Base-by-base conservation (phyloP, 805 yeast genomes). In the Millerago galiae region DNA sequence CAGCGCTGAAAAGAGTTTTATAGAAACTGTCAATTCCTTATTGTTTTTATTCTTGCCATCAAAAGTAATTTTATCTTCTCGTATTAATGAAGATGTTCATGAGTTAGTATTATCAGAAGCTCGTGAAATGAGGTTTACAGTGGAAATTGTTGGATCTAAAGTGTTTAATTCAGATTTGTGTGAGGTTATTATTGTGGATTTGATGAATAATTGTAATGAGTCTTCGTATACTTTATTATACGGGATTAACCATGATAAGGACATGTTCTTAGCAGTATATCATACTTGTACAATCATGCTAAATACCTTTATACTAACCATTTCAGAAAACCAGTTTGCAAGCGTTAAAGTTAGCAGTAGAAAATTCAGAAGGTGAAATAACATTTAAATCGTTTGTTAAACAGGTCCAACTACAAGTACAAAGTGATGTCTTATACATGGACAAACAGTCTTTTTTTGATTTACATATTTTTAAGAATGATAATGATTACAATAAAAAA, bases 381-480 rank as follows among this genome's bases (percentile, higher is more conserved):
- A 5, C 4, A 2, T 32, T 50, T 8, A 9, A 26, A 10, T 25
- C 37, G 13, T 21, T 40, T 8, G 36, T 51, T 4, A 33, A 21
- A 5, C 15, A 30, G 4, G 43, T 35, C 12, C 37, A 35, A 15
- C 15, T 44, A 1, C 45, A 50, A 15, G 32, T 31, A 10, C 31
- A 41, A 5, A 13, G 26, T 5, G 48, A 53, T 10, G 28, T 42
- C 3, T 45, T 65, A 56, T 50, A 48, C 30, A 41, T 65, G 18
- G 66, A 64, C 34, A 32, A 47, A 8, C 63, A 62, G 25, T 41
- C 64, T 7, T 45, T 55, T n/a, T 45, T 47, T 32, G 58, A 65
- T 1, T 37, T 60, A 6, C 56, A 56, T 11, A 51, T 60, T 3
- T 50, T 59, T 32, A 48, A 43, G 10, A 43, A 45, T 12, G 44